Evolutionary conservation across 805 yeast genomes (phyloP).

Genomic region (Pichia exigua): DNA sequence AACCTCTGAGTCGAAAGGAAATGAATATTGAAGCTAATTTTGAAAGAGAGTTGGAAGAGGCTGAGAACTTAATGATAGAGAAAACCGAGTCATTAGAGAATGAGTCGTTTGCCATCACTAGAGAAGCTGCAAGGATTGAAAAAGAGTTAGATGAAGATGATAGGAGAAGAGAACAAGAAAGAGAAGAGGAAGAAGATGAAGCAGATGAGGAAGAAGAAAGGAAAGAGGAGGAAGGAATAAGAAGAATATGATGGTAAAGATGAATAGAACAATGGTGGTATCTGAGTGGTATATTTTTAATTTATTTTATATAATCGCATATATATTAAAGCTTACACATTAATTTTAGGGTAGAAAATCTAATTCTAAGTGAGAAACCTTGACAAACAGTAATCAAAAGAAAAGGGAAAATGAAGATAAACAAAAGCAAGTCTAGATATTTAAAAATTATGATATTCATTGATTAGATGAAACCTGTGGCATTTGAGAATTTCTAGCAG

Average conservation of each 20-base stretch:
- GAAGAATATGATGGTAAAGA: neutral
- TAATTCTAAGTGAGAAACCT: neutral
- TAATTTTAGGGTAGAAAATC: neutral
- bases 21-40: constrained; percentile 2
- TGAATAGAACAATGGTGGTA: neutral
- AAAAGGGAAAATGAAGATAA: neutral
- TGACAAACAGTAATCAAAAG: constrained; percentile 3
- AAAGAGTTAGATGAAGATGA: neutral
- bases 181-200: neutral
- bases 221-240: no score
- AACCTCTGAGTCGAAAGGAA: no score
- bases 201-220: neutral
- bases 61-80: neutral
- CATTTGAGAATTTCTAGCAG: constrained; percentile 30
- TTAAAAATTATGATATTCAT: neutral
- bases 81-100: neutral
- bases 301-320: neutral
- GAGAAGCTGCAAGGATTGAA: constrained; percentile 2
- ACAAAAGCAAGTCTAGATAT: neutral
- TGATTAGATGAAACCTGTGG: constrained; percentile 10
- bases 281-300: neutral
- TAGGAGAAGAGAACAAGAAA: neutral
- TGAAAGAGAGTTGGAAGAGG: constrained; percentile 1
- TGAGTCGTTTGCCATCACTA: neutral
- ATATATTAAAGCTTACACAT: neutral